These are phyloP conservation scores for Plasmodium inui DNA, from an alignment of 169 alveolate genomes.

Conservation along the genomic window DNA sequence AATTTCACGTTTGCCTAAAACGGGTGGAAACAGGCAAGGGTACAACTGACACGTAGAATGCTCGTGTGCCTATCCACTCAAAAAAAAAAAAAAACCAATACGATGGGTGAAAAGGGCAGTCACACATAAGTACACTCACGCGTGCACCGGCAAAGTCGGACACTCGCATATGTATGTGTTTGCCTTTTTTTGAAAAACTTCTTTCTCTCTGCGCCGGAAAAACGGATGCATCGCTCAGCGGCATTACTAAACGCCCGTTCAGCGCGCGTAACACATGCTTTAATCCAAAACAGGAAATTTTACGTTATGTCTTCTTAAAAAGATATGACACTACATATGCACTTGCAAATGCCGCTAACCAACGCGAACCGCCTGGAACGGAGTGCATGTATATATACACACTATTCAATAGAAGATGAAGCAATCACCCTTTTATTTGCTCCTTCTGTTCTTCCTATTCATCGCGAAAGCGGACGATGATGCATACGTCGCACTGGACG, in stretches of 20 bases:
- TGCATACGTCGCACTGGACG: constrained; percentile 6
- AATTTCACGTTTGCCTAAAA: constrained; percentile 8
- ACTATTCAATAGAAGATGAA: constrained; percentile 17
- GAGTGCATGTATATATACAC: not conserved
- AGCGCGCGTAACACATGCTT: not conserved
- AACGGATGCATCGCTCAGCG: constrained; percentile 4
- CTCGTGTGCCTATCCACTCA: not conserved
- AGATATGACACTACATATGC: not conserved
- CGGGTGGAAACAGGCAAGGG: not conserved
- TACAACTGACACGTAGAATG: not conserved
- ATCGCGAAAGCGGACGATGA: constrained; percentile 33
- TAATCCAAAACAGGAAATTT: not conserved
- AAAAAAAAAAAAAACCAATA: not conserved
- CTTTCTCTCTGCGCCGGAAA: not conserved
- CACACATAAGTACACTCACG: not conserved
- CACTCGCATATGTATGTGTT: not conserved
- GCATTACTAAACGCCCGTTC: not conserved
- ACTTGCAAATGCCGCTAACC: not conserved
- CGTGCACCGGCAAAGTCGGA: not conserved
- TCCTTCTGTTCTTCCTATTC: constrained; percentile 14
- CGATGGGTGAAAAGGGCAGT: not conserved
- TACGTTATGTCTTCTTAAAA: not conserved
- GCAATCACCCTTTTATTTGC: not conserved
- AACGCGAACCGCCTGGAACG: not conserved
- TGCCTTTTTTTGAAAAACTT: not conserved